Evolutionary conservation across 306 rosid species (phyloP).

Genomic region (Trichosanthes cucumerina): DNA sequence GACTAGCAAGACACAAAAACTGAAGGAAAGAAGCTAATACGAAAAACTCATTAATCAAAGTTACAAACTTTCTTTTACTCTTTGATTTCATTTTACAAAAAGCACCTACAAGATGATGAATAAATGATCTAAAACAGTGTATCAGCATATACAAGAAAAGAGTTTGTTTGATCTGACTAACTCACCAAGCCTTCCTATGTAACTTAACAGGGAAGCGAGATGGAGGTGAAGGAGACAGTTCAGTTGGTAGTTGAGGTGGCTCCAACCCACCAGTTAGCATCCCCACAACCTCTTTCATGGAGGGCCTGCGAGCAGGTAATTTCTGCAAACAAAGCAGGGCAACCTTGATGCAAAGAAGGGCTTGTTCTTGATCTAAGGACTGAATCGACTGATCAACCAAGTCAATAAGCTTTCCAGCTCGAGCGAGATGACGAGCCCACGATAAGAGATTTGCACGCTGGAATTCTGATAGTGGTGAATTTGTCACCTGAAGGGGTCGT

Average conservation of each 20-base stretch:
- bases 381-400: constrained; percentile 64
- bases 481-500: constrained; percentile 83
- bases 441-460: constrained; percentile 79
- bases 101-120: constrained; percentile 19
- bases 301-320: constrained; percentile 67
- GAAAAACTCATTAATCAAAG: not conserved
- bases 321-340: constrained; percentile 79
- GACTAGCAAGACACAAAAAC: not conserved
- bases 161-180: not conserved
- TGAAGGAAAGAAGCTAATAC: not conserved
- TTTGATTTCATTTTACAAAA: constrained; percentile 3
- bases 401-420: constrained; percentile 71
- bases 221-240: constrained; percentile 65
- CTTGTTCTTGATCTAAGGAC: constrained; percentile 52
- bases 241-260: constrained; percentile 59
- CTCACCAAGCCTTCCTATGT: constrained; percentile 44
- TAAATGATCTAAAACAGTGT: constrained; percentile 13
- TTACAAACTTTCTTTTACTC: not conserved
- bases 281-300: constrained; percentile 77
- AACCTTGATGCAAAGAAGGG: constrained; percentile 67
- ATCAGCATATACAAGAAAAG: constrained; percentile 8
- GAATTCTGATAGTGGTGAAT: constrained; percentile 71
- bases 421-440: constrained; percentile 84
- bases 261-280: constrained; percentile 64
- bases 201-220: constrained; percentile 56